A percentile compares a stretch with the other conserved stretches of the same genome.
These are phyloP conservation scores for Wolfiporia cocos DNA, from an alignment of 1,284 basidiomycete genomes.

Conservation along the genomic window DNA sequence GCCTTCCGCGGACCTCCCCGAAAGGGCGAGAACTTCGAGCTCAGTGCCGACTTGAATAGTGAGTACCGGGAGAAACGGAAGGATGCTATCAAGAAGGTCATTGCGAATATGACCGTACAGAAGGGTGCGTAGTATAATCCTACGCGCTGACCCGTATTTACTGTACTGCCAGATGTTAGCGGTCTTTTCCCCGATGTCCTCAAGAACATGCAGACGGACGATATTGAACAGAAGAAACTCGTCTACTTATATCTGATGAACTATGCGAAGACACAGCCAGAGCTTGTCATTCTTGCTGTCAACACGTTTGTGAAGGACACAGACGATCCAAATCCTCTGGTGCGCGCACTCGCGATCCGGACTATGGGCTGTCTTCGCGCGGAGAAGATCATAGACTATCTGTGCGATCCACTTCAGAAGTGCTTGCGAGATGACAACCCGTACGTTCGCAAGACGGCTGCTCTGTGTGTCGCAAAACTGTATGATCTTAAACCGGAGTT, in stretches of 20 bases:
- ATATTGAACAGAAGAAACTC: slow-evolving; percentile 94
- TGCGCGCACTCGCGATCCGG: slow-evolving; percentile 92
- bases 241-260: slow-evolving; percentile 99
- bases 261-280: slow-evolving; percentile 97
- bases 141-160: neutral
- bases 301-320: slow-evolving; percentile 99
- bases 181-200: slow-evolving; percentile 97
- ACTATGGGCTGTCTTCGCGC: slow-evolving; percentile 97
- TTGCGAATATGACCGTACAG: slow-evolving; percentile 94
- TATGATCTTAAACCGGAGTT: slow-evolving; percentile 96
- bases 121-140: slow-evolving; percentile 56
- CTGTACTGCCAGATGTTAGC: slow-evolving; percentile 66
- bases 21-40: slow-evolving; percentile 92
- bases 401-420: slow-evolving; percentile 90
- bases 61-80: slow-evolving; percentile 94
- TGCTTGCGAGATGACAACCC: slow-evolving; percentile 93
- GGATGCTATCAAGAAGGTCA: slow-evolving; percentile 97
- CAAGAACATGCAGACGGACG: slow-evolving; percentile 97
- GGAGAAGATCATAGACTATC: slow-evolving; percentile 98
- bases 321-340: slow-evolving; percentile 93
- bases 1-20: slow-evolving; percentile 56
- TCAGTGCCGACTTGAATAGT: slow-evolving; percentile 92
- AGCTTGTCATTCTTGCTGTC: slow-evolving; percentile 95
- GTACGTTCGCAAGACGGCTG: slow-evolving; percentile 96
- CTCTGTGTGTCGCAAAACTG: slow-evolving; percentile 92